Base-by-base conservation (phyloP, 768 basidiomycete species). In the Clitopilus passeckerianus region DNA sequence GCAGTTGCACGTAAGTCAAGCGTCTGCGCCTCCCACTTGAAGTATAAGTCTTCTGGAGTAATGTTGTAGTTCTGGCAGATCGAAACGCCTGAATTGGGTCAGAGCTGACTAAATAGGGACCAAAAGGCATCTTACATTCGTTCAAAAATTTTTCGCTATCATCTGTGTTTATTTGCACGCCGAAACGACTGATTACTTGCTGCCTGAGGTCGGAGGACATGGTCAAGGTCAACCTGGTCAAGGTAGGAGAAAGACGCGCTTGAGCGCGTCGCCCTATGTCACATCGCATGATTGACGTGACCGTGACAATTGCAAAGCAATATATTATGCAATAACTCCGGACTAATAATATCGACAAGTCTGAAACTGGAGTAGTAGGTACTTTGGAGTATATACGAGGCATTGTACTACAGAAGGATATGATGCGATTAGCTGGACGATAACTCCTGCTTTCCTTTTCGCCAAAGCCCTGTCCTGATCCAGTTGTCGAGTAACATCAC, bases 61-160 rank as follows among this genome's bases (percentile, higher is more conserved):
- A 87, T 34, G 59, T 81, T 80, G 72, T 85, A 88, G 63, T 81
- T 81, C 67, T 80, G 75, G 68, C 90, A 92, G 60, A 91, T 76
- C 23, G 77, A 76, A 33, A 80, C 77, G 63, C 89, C 90, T 91
- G 65, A 35, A 65, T n/a, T 22, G n/a, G 27, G 54, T 44, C 54
- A 52, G 52, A 57, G 22, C 23, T 34, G 8, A 18, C 27, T 35
- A 44, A 35, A 12, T 10, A 16, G 55, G 24, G 33, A 12, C 34
- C 5, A 6, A 18, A 37, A 22, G 35, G 14, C 56, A 61, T 12
- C 68, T 57, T 69, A 86, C 86, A 86, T 80, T 87, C 83, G 57
- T 75, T 70, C 27, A 81, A 64, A 0, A 85, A 67, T 43, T 74
- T 72, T 10, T 80, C 76, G 10, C 20, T 23, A 10, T 50, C 46